A percentile compares a stretch with the other conserved stretches of the same genome.
phyloP scores from a whole-genome alignment of 495 filamentous ascomycete species.

The Hypoxylon intermedium region DNA sequence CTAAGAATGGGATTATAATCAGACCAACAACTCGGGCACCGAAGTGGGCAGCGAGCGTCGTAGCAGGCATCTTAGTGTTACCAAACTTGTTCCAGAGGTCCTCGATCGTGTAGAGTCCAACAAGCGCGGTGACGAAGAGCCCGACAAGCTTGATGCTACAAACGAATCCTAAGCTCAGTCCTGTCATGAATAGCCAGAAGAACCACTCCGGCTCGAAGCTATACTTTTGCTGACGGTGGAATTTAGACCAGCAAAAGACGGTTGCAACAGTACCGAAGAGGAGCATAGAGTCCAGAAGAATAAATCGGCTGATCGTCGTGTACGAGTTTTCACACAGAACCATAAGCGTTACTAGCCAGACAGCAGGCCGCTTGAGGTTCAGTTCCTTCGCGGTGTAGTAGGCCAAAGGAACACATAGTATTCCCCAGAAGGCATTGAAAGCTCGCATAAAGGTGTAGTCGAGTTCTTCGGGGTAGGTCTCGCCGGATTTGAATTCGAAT shows the following conservation, averaged over 20 bases:
- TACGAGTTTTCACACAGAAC: slow-evolving; percentile 99
- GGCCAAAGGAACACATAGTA: slow-evolving; percentile 88
- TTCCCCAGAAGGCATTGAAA: slow-evolving; percentile 96
- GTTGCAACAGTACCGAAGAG: slow-evolving; percentile 98
- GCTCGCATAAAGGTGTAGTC: slow-evolving; percentile 98
- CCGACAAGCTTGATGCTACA: slow-evolving; percentile 99
- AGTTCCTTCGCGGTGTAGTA: slow-evolving; percentile 94
- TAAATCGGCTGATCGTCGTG: slow-evolving; percentile 97
- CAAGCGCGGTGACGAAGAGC: slow-evolving; percentile 89
- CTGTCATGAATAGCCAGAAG: slow-evolving; percentile 87
- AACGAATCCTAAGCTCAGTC: slow-evolving; percentile 94
- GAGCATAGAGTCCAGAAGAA: slow-evolving; percentile 96
- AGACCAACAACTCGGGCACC: slow-evolving; percentile 82
- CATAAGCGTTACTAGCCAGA: slow-evolving; percentile 96
- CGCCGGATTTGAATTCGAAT: slow-evolving; percentile 99
- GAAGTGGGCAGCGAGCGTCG: slow-evolving; percentile 79
- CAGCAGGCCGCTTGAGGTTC: slow-evolving; percentile 80
- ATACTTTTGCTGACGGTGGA: slow-evolving; percentile 81
- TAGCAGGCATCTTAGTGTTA: slow-evolving; percentile 86
- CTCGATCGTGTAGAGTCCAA: slow-evolving; percentile 94
- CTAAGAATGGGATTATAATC: slow-evolving; percentile 81
- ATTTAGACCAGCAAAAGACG: slow-evolving; percentile 93
- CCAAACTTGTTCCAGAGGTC: slow-evolving; percentile 99
- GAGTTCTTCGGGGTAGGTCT: slow-evolving; percentile 89
- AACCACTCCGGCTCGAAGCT: slow-evolving; percentile 92